Conservation (phyloP, 768 basidiomycete species). For the Phaffia australis region DNA sequence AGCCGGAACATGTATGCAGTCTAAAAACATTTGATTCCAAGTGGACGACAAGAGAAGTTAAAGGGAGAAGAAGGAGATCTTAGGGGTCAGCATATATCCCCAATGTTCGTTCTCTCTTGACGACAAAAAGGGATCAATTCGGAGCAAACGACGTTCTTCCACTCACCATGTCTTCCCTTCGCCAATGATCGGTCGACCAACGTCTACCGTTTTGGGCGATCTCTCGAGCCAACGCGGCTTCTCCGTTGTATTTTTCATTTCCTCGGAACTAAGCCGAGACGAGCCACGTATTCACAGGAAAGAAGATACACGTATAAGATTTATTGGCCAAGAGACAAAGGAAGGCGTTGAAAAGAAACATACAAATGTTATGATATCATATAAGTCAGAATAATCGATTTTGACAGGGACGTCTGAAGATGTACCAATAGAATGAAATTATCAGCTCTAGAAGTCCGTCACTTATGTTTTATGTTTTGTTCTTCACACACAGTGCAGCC, state of each 20-base stretch:
- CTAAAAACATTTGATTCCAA: not conserved
- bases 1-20: constrained; percentile 35
- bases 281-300: not conserved
- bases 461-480: too few relatives aligned
- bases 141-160: too few relatives aligned
- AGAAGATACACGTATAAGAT: not conserved
- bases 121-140: too few relatives aligned
- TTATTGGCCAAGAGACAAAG: not conserved
- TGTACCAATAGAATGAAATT: too few relatives aligned
- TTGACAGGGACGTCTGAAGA: constrained; percentile 48
- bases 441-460: too few relatives aligned
- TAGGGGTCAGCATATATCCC: not conserved
- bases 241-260: constrained; percentile 44
- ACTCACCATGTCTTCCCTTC: constrained; percentile 48
- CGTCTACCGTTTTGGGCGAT: constrained; percentile 51
- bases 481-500: constrained; percentile 48
- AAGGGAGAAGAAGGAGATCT: not conserved
- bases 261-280: constrained; percentile 48
- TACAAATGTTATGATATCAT: constrained; percentile 56
- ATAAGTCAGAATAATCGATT: constrained; percentile 54
- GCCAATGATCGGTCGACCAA: constrained; percentile 54
- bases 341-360: not conserved
- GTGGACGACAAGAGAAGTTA: not conserved
- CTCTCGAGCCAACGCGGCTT: constrained; percentile 50
- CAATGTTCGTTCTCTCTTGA: too few relatives aligned